Conservation (phyloP, 2,329 filamentous ascomycete genomes). For the Colletotrichum noveboracense region DNA sequence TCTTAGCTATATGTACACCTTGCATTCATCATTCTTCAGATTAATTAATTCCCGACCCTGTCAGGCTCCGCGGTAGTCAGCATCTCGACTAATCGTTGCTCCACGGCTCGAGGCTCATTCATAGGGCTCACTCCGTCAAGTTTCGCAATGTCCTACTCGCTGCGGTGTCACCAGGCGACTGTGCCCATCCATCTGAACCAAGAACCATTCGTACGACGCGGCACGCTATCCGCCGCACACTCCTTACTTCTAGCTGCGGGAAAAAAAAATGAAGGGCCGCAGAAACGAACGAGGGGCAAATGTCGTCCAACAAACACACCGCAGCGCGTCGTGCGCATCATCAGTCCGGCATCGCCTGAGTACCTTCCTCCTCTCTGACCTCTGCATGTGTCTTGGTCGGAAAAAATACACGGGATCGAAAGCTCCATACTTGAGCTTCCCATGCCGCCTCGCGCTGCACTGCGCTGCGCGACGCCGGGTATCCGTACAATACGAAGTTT, state of each 20-base stretch:
- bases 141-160: background rate
- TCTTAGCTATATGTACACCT: background rate
- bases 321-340: background rate
- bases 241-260: background rate
- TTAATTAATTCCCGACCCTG: background rate
- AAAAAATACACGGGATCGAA: background rate
- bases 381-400: background rate
- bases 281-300: background rate
- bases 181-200: background rate
- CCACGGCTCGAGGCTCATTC: background rate
- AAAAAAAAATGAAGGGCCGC: background rate
- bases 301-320: background rate
- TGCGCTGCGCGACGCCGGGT: background rate
- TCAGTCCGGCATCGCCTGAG: background rate
- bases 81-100: background rate
- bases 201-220: background rate
- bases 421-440: background rate
- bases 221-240: background rate
- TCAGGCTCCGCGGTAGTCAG: background rate
- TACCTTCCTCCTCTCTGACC: background rate
- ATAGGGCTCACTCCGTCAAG: background rate
- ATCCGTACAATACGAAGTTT: background rate
- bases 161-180: background rate
- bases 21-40: background rate
- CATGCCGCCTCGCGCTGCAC: background rate